Conservation (phyloP, 2,329 filamentous ascomycete species). For the Cytospora piceae region DNA sequence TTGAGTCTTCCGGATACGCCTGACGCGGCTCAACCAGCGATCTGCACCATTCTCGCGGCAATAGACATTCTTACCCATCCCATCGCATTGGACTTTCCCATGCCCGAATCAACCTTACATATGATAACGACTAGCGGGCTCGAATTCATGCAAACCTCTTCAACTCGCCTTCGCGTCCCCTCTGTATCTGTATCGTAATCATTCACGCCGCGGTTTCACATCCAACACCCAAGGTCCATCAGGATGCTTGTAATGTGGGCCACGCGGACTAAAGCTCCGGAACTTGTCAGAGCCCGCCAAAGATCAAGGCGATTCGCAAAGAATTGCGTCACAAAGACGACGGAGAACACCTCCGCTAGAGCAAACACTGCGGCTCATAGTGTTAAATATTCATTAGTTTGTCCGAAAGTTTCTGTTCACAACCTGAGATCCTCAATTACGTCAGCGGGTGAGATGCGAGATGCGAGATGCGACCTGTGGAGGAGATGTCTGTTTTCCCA, state of each 20-base stretch:
- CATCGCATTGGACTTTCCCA: neutral
- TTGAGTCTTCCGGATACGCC: neutral
- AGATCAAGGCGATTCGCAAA: neutral
- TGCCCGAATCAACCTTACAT: neutral
- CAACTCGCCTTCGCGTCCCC: neutral
- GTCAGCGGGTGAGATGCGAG: neutral
- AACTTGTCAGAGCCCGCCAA: neutral
- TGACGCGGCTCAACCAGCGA: neutral
- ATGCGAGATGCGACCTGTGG: too few species aligned
- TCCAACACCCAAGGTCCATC: too few species aligned
- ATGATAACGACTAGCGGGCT: neutral
- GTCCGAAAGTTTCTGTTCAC: neutral
- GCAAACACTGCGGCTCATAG: neutral
- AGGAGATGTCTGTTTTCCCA: neutral
- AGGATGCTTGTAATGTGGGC: constrained; percentile 14
- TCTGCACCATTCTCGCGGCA: neutral
- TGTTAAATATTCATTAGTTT: neutral
- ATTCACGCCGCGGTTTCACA: neutral
- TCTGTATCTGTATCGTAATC: neutral
- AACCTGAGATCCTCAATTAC: neutral
- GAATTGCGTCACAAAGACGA: neutral
- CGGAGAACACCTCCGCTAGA: neutral
- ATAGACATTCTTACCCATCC: neutral
- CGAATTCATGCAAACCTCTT: neutral
- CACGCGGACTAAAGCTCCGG: constrained; percentile 1